Evolutionary conservation across 2,329 filamentous ascomycete genomes (phyloP), one percentile per base, ranked within the genome.

Genomic region (Scorias spongiosa): DNA sequence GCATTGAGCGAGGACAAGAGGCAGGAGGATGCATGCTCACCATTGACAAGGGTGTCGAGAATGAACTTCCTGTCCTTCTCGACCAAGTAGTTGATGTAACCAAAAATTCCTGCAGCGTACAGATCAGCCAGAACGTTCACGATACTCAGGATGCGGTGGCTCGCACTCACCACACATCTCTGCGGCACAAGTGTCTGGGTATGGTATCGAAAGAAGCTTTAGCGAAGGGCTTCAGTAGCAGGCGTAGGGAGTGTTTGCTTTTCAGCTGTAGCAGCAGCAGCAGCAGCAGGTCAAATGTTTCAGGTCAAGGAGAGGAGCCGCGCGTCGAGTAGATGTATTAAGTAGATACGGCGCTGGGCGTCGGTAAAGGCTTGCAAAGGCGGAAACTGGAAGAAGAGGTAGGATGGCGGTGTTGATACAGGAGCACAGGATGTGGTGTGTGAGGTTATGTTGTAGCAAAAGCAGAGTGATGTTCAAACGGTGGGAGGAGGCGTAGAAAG

Each of bases 1-100:
- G 20, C 7, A 7, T 26, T 26, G 20, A 7, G 20, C 7, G 20
- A 26, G 20, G 40, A 28, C 40, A 43, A 40, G 14, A 17, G 46
- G 53, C 48, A 44, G 49, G 51, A 51, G 48, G 48, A 14, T 32
- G 40, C n/a, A 7, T 29, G 70, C 80, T 67, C 68, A 87, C 87
- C 89, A 72, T 96, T 95, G 66, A 95, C 83, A 56, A 98, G 76
- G 50, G 89, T 96, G 65, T 95, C 81, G 63, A 96, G 76, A 66
- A 96, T 93, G 71, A 83, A 93, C 69, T 85, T 88, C 66, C 91
- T 80, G 72, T 96, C 89, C 78, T 93, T 95, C 76, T 96, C 91
- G 65, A 96, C 87, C 65, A 96, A 74, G 71, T 96, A 96, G 74
- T 96, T 96, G 73, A 96, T 85, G 76, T 96, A 96, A 60, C 89